Percentiles rank a stretch among this genome's conserved stretches.
Evolutionary conservation across 1,139 yeast genomes (phyloP).

Genomic region (Yamadazyma songkhlaensis): DNA sequence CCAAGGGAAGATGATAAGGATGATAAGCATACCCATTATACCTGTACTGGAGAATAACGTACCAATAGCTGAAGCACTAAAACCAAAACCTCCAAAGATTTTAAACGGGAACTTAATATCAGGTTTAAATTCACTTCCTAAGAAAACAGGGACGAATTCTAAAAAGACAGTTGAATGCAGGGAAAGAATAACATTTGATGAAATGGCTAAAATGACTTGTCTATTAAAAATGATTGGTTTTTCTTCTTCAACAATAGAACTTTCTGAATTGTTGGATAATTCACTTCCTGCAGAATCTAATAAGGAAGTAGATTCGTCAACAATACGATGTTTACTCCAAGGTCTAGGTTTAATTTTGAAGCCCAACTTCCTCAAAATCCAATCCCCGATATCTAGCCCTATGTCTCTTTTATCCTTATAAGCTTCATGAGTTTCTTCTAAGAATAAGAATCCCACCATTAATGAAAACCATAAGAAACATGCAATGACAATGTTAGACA

Average conservation of each 20-base stretch:
- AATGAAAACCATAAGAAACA: constrained; percentile 37
- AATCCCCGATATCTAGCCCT: constrained; percentile 54
- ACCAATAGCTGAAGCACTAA: constrained; percentile 48
- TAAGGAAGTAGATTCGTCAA: constrained; percentile 8
- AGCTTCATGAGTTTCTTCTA: constrained; percentile 58
- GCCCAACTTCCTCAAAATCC: constrained; percentile 32
- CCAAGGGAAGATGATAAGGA: constrained; percentile 51
- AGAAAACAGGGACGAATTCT: constrained; percentile 58
- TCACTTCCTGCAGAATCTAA: neutral
- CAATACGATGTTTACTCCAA: constrained; percentile 8
- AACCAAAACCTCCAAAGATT: constrained; percentile 27
- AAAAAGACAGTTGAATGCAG: constrained; percentile 50
- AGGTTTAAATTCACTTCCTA: constrained; percentile 40
- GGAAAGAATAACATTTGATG: constrained; percentile 13
- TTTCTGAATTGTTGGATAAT: constrained; percentile 1
- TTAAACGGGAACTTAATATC: constrained; percentile 34
- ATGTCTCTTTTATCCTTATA: constrained; percentile 40
- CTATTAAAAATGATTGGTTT: constrained; percentile 8
- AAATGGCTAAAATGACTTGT: constrained; percentile 12
- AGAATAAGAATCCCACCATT: constrained; percentile 43
- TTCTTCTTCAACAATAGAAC: constrained; percentile 1
- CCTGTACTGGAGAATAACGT: constrained; percentile 54
- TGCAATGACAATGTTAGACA: constrained; percentile 57
- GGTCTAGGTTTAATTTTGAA: constrained; percentile 12
- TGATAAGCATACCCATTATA: constrained; percentile 49